Base-by-base conservation (phyloP, 1,139 yeast species). In the Hemisphaericaspora xylanilytica region DNA sequence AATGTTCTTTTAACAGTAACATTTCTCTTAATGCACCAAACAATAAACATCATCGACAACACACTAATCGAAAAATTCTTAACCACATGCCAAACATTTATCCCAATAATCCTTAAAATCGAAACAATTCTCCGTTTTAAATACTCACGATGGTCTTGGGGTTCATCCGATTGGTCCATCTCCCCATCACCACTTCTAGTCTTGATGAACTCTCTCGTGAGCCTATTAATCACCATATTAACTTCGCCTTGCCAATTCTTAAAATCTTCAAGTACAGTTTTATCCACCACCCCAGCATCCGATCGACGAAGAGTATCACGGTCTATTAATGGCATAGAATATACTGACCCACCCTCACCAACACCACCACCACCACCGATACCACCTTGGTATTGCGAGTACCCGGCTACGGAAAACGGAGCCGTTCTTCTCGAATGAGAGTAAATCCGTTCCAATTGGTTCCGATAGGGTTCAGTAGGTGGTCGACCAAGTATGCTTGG, bases 241-340 rank as follows among this genome's bases (percentile, higher is more conserved):
- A 71, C 69, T 42, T 71, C 75, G 11, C 65, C 63, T 49, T 71
- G 77, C 77, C 77, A 71, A 16, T 55, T 59, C 40, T 61, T 64
- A 44, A 71, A 67, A 32, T 71, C 76, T 33, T 66, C 73, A 40
- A 62, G 42, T 12, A 46, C 38, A 34, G 37, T 37, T 13, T 32
- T 40, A 4, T 36, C 20, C 12, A 30, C 22, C 15, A 21, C 18
- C 8, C 12, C 20, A 16, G 20, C 30, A 17, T 39, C 12, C 32
- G 39, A 21, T 7, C 30, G 20, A 18, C 29, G 36, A 14, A 32
- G 28, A 5, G 36, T 12, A 9, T 11, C 31, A 12, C 39, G 10
- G 14, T 35, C 39, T 15, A 48, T 35, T 43, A 47, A 43, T 14
- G 45, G 37, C 35, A 40, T 25, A 25, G 43, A 38, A 28, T 36